phyloP scores from a whole-genome alignment of 768 basidiomycete genomes.

The Lentinula sp. region DNA sequence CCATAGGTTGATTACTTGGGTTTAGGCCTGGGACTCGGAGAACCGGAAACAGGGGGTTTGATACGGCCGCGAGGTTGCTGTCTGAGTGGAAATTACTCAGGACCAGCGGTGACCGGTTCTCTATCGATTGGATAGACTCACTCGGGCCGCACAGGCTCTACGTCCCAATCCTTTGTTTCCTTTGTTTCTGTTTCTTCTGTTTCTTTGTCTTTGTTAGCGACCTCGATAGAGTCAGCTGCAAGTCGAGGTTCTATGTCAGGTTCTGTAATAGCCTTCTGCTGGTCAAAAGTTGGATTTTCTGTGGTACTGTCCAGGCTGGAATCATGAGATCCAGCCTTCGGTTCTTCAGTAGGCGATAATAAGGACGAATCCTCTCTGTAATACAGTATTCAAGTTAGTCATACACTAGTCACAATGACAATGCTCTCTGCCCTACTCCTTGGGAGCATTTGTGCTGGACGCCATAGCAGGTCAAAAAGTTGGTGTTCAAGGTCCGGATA shows the following conservation, averaged over 20 bases:
- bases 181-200: neutral
- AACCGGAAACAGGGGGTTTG: neutral
- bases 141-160: slow-evolving; percentile 1
- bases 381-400: neutral
- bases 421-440: neutral
- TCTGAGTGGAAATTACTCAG: neutral
- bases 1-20: neutral
- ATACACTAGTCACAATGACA: neutral
- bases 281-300: neutral
- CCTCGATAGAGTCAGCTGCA: neutral
- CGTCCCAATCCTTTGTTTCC: neutral
- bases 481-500: neutral
- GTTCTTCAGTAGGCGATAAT: neutral
- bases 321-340: neutral
- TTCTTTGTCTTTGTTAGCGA: neutral
- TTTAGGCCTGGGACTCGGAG: neutral
- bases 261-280: neutral
- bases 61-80: slow-evolving; percentile 1
- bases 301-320: neutral
- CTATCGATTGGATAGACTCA: neutral
- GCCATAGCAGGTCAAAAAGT: neutral
- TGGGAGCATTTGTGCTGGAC: neutral
- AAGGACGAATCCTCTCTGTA: neutral
- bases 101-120: too few relatives aligned
- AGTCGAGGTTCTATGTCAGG: neutral